phyloP scores from a whole-genome alignment of 257 asterid species.

The Vinca minor region DNA sequence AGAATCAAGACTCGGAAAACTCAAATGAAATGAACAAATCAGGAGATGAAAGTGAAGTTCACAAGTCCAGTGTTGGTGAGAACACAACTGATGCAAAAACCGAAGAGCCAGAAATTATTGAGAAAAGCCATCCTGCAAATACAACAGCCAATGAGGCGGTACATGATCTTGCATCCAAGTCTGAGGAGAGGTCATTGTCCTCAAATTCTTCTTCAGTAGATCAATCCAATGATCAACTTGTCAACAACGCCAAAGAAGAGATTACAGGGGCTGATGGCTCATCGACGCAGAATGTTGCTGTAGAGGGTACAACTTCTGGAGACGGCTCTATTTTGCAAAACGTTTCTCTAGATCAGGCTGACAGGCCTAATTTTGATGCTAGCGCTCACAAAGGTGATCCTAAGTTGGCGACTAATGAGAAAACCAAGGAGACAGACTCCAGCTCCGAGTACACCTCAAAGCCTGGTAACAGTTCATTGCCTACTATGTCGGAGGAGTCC shows the following conservation, averaged over 20 bases:
- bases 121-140: slow-evolving; percentile 21
- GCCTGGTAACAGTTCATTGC: slow-evolving; percentile 17
- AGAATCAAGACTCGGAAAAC: slow-evolving; percentile 23
- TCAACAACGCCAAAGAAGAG: slow-evolving; percentile 26
- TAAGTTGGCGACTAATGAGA: slow-evolving; percentile 19
- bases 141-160: slow-evolving; percentile 23
- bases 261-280: slow-evolving; percentile 18
- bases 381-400: slow-evolving; percentile 17
- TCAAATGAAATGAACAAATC: slow-evolving; percentile 21
- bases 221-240: slow-evolving; percentile 21
- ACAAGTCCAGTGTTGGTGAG: slow-evolving; percentile 17
- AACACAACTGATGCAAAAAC: slow-evolving; percentile 24
- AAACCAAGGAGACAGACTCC: slow-evolving; percentile 23
- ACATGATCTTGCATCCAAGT: slow-evolving; percentile 19
- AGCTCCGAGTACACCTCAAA: slow-evolving; percentile 21
- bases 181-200: slow-evolving; percentile 10
- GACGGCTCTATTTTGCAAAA: slow-evolving; percentile 20
- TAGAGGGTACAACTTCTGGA: slow-evolving; percentile 16
- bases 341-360: slow-evolving; percentile 17
- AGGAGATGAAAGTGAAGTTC: slow-evolving; percentile 24
- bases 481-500: slow-evolving; percentile 23
- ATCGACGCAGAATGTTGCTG: slow-evolving; percentile 21
- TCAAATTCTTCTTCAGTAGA: slow-evolving; percentile 27
- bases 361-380: slow-evolving; percentile 19
- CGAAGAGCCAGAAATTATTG: slow-evolving; percentile 27